Percentiles rank a stretch among this genome's conserved stretches.
These are phyloP conservation scores for Trametes gibbosa DNA, from an alignment of 768 basidiomycete species.

Conservation along the genomic window DNA sequence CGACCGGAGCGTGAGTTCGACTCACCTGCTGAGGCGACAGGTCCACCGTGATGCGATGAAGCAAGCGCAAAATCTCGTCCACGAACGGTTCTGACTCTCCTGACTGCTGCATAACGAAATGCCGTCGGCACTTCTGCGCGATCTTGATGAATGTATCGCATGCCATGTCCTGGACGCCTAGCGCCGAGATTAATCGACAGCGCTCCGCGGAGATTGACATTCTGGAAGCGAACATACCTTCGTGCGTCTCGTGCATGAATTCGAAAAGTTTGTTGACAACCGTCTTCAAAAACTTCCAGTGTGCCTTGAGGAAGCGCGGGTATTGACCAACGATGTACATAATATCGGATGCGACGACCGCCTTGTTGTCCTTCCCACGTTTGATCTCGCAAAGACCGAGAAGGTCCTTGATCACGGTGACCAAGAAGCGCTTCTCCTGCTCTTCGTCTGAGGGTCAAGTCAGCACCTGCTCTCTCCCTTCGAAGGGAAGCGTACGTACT, in stretches of 20 bases:
- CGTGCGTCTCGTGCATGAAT: conserved; percentile 99
- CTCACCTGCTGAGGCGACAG: conserved; percentile 80
- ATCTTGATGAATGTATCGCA: conserved; percentile 99
- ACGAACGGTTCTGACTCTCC: conserved; percentile 97
- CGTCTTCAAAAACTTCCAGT: conserved; percentile 99
- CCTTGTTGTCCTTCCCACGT: conserved; percentile 99
- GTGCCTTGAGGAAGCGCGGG: conserved; percentile 97
- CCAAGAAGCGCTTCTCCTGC: conserved; percentile 97
- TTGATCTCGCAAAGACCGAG: conserved; percentile 98
- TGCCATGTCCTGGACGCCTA: conserved; percentile 99
- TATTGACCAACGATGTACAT: conserved; percentile 99
- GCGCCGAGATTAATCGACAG: conserved; percentile 10
- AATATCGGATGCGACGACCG: conserved; percentile 93
- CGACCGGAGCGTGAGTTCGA: neutral
- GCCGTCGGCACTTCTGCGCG: conserved; percentile 95
- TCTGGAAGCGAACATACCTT: conserved; percentile 53
- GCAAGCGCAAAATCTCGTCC: conserved; percentile 88
- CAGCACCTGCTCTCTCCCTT: neutral
- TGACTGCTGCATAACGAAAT: conserved; percentile 98
- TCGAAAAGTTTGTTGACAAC: conserved; percentile 99
- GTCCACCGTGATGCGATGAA: conserved; percentile 94
- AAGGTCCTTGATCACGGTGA: conserved; percentile 98
- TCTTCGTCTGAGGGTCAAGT: conserved; percentile 75
- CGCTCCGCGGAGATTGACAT: neutral
- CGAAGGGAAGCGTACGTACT: conserved; percentile 52